phyloP scores from a whole-genome alignment of 352 stramenopile genomes.

The Phytopythium vexans region DNA sequence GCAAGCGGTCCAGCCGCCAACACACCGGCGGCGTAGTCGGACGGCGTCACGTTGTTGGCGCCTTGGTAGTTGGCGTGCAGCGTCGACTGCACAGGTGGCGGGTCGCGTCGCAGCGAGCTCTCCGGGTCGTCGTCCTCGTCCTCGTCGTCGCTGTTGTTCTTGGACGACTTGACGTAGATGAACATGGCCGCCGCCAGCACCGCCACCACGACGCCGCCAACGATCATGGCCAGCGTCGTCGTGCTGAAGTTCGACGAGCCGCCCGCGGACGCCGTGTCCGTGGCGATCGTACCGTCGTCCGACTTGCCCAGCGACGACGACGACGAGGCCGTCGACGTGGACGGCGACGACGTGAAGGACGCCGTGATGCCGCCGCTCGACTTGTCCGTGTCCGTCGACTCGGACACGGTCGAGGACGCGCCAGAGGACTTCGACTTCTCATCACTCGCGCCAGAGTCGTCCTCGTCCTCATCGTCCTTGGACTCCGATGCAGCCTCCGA shows the following conservation, averaged over 20 bases:
- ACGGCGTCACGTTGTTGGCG: slow-evolving; percentile 28
- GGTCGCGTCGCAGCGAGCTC: slow-evolving; percentile 12
- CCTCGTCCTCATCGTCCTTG: slow-evolving; percentile 7
- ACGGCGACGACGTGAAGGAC: slow-evolving; percentile 7
- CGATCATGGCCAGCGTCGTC: slow-evolving; percentile 39
- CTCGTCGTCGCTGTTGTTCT: slow-evolving; percentile 28
- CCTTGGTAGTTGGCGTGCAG: slow-evolving; percentile 27
- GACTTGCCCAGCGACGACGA: slow-evolving; percentile 10
- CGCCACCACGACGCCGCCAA: slow-evolving; percentile 35
- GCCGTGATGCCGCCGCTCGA: slow-evolving; percentile 4
- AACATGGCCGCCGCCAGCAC: slow-evolving; percentile 46
- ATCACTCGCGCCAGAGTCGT: slow-evolving; percentile 3
- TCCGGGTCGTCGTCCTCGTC: slow-evolving; percentile 25
- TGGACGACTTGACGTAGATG: slow-evolving; percentile 42
- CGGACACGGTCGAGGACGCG: slow-evolving; percentile 1
- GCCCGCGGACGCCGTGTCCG: slow-evolving; percentile 22
- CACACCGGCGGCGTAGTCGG: slow-evolving; percentile 13
- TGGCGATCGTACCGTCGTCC: slow-evolving; percentile 17
- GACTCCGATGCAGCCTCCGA: slow-evolving; percentile 2
- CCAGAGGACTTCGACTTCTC: slow-evolving; percentile 7
- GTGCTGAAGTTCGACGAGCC: slow-evolving; percentile 20
- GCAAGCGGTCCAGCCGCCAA: slow-evolving; percentile 1
- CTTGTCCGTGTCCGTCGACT: slow-evolving; percentile 6
- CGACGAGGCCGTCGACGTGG: slow-evolving; percentile 11
- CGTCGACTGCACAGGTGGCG: slow-evolving; percentile 14